Evolutionary conservation across 1,139 yeast species (phyloP).

Genomic region (Saccharomyces pastorianus): DNA sequence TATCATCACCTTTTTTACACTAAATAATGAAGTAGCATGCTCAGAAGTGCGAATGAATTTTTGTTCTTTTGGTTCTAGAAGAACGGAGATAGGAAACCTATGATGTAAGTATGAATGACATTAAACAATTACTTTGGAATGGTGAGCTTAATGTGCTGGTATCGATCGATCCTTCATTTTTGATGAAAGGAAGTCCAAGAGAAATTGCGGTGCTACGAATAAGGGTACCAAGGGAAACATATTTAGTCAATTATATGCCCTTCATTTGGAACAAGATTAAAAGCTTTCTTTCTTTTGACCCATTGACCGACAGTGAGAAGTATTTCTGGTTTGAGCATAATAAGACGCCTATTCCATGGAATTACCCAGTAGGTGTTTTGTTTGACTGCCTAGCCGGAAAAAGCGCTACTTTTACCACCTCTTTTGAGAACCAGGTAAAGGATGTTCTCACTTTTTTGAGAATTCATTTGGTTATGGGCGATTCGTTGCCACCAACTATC

Average conservation of each 20-base stretch:
- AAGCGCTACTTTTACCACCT: constrained; percentile 33
- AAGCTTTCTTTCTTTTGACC: constrained; percentile 33
- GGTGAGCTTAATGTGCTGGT: constrained; percentile 44
- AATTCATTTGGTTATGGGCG: constrained; percentile 38
- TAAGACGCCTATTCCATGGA: constrained; percentile 64
- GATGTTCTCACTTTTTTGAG: constrained; percentile 40
- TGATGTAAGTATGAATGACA: constrained; percentile 22
- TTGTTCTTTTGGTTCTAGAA: neutral
- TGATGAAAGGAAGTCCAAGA: constrained; percentile 10
- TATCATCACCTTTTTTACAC: neutral
- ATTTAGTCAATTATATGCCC: constrained; percentile 45
- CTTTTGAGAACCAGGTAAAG: neutral
- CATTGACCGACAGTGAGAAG: constrained; percentile 27
- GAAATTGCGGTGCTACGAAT: constrained; percentile 12
- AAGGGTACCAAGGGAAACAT: constrained; percentile 41
- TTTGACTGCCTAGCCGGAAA: constrained; percentile 37
- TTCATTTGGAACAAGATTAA: constrained; percentile 40
- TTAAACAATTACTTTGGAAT: constrained; percentile 43
- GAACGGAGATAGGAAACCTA: neutral
- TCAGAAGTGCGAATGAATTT: neutral
- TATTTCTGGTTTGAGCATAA: constrained; percentile 59
- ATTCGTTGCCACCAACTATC: constrained; percentile 45
- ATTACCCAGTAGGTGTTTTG: constrained; percentile 66
- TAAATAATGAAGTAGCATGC: neutral
- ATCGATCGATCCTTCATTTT: constrained; percentile 14